These are phyloP conservation scores for Aspergillus sp. DNA, from an alignment of 2,329 filamentous ascomycete species.

Conservation along the genomic window DNA sequence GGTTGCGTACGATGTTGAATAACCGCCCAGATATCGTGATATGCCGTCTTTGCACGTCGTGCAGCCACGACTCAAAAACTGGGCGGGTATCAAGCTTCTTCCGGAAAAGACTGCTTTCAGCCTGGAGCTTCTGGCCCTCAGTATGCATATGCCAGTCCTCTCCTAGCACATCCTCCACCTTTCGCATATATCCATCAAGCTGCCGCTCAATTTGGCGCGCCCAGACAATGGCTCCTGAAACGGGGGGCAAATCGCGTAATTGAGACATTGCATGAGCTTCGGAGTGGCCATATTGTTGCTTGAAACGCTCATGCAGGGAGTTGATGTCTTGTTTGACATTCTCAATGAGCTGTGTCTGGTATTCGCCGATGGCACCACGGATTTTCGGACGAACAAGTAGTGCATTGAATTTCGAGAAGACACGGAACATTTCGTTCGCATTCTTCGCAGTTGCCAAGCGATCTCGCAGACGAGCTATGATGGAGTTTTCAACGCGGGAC, in stretches of 20 bases:
- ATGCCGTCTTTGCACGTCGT: conserved; percentile 83
- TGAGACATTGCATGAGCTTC: conserved; percentile 98
- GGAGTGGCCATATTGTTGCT: conserved; percentile 97
- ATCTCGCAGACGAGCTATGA: conserved; percentile 90
- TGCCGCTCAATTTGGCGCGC: conserved; percentile 95
- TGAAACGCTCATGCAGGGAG: conserved; percentile 91
- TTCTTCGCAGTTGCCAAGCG: conserved; percentile 93
- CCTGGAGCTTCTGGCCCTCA: conserved; percentile 90
- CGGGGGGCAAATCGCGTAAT: conserved; percentile 88
- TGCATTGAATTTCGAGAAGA: conserved; percentile 99
- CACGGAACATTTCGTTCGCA: conserved; percentile 98
- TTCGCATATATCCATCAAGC: conserved; percentile 94
- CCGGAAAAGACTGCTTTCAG: conserved; percentile 88
- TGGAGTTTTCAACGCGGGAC: conserved; percentile 95
- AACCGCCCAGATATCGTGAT: conserved; percentile 89
- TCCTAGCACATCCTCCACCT: conserved; percentile 96
- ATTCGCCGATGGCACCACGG: conserved; percentile 93
- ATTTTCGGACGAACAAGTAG: conserved; percentile 99
- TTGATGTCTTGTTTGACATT: conserved; percentile 97
- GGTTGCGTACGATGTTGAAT: conserved; percentile 83
- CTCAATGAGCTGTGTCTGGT: conserved; percentile 96
- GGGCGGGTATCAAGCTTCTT: conserved; percentile 92
- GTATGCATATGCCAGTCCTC: conserved; percentile 92
- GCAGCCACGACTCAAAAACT: conserved; percentile 93
- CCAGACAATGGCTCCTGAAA: conserved; percentile 97